Evolutionary conservation across 345 rosid species (phyloP).

Genomic region (Hypericum androsaemum): DNA sequence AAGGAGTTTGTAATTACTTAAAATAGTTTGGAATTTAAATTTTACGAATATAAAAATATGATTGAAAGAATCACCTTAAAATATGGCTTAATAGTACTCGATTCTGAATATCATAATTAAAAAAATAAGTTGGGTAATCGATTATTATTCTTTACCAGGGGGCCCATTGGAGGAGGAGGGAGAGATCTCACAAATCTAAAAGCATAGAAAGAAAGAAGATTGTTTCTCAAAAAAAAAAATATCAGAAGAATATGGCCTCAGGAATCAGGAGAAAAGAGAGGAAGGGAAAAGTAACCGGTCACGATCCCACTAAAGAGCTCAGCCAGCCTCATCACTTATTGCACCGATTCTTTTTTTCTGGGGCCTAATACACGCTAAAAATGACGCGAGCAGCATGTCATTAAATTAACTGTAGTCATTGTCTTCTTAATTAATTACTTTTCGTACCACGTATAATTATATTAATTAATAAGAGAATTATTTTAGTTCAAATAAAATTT

Average conservation of each 20-base stretch:
- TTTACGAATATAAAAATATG: too few species aligned
- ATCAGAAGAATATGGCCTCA: conserved; percentile 36
- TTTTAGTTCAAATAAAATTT: too few species aligned
- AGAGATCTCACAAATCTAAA: conserved; percentile 29
- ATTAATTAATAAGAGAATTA: too few species aligned
- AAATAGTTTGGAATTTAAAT: too few species aligned
- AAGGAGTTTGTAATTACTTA: too few species aligned
- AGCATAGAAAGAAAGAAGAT: conserved; percentile 30
- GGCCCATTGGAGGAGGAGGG: conserved; percentile 28
- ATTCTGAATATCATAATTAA: too few species aligned
- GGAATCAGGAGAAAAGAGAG: conserved; percentile 34
- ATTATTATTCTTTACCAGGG: conserved; percentile 48
- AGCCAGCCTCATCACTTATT: conserved; percentile 7
- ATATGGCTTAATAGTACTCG: too few species aligned
- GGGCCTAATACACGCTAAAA: conserved; percentile 12
- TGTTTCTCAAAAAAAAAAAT: too few species aligned
- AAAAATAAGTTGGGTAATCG: too few species aligned
- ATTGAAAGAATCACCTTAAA: too few species aligned
- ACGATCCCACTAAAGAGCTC: conserved; percentile 26
- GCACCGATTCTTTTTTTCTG: conserved; percentile 2
- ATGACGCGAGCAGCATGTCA: conserved; percentile 40
- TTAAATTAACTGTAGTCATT: neutral
- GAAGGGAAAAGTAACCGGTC: conserved; percentile 42
- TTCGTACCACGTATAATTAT: too few species aligned
- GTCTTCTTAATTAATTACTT: neutral